These are phyloP conservation scores for Albizia julibrissin DNA, from an alignment of 306 rosid species.

Conservation along the genomic window DNA sequence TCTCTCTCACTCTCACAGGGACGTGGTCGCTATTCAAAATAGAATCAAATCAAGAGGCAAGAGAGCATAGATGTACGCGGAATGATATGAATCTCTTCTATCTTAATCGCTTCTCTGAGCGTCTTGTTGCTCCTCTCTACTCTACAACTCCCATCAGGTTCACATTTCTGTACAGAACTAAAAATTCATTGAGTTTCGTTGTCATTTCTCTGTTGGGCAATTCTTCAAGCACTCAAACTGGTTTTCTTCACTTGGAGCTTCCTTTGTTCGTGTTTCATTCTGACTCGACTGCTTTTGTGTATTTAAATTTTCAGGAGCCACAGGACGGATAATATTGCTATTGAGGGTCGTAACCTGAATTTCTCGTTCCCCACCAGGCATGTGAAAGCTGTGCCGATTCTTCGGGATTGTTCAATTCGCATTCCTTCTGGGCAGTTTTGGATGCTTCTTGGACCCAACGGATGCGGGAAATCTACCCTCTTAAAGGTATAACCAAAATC, in stretches of 20 bases:
- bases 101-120: constrained; percentile 37
- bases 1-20: not conserved
- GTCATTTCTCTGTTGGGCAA: constrained; percentile 34
- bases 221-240: constrained; percentile 32
- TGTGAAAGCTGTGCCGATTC: constrained; percentile 52
- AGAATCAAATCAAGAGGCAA: not conserved
- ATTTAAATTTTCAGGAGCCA: constrained; percentile 51
- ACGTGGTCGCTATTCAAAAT: not conserved
- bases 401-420: constrained; percentile 70
- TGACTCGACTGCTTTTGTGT: not conserved
- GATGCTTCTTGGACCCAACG: constrained; percentile 96
- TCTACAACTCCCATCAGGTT: constrained; percentile 36
- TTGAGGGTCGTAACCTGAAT: constrained; percentile 60
- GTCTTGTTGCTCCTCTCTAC: constrained; percentile 43
- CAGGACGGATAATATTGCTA: constrained; percentile 48
- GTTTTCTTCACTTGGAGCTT: not conserved
- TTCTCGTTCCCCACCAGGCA: constrained; percentile 60
- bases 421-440: constrained; percentile 85
- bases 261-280: not conserved
- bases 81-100: constrained; percentile 44
- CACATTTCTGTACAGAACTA: not conserved
- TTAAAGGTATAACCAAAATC: constrained; percentile 55
- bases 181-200: not conserved
- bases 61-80: not conserved
- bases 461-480: constrained; percentile 89